A percentile compares a stretch with the other conserved stretches of the same genome.
Conservation (phyloP, 129 eudicot species). For the Glebionis coronaria region DNA sequence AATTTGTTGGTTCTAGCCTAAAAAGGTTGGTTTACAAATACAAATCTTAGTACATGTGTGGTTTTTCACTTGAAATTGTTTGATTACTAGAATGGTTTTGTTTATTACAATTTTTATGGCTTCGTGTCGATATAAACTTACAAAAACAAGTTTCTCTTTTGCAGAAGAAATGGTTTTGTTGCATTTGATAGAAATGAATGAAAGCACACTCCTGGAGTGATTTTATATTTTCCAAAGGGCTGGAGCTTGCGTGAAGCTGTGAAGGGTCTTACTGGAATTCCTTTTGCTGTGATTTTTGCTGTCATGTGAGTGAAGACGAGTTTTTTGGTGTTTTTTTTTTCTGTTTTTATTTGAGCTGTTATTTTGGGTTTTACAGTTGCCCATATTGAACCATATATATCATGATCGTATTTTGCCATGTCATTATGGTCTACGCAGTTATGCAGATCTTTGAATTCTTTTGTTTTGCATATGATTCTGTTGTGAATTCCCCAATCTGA, state of each 20-base stretch:
- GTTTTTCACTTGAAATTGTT: no score
- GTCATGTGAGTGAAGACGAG: not conserved
- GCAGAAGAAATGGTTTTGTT: conserved; percentile 67
- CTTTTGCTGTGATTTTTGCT: conserved; percentile 10
- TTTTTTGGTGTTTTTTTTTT: not conserved
- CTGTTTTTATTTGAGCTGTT: no score
- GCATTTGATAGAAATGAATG: conserved; percentile 23
- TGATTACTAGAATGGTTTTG: no score
- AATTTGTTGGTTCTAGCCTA: no score
- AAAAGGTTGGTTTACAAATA: no score
- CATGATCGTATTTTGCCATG: not conserved
- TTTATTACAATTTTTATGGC: no score
- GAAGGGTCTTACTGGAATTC: conserved; percentile 20
- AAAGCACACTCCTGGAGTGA: not conserved
- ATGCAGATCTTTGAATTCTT: not conserved
- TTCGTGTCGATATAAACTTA: no score
- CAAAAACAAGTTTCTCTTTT: not conserved
- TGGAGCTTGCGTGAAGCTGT: conserved; percentile 15
- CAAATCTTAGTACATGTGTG: no score
- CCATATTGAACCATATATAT: not conserved
- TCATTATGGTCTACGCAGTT: not conserved
- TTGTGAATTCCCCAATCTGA: not conserved
- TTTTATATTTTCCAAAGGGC: not conserved
- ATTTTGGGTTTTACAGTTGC: not conserved
- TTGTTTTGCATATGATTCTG: not conserved